Percentiles rank a stretch among this genome's conserved stretches.
Evolutionary conservation across 2,329 filamentous ascomycete genomes (phyloP).

Genomic region (Neospermospora avenae): DNA sequence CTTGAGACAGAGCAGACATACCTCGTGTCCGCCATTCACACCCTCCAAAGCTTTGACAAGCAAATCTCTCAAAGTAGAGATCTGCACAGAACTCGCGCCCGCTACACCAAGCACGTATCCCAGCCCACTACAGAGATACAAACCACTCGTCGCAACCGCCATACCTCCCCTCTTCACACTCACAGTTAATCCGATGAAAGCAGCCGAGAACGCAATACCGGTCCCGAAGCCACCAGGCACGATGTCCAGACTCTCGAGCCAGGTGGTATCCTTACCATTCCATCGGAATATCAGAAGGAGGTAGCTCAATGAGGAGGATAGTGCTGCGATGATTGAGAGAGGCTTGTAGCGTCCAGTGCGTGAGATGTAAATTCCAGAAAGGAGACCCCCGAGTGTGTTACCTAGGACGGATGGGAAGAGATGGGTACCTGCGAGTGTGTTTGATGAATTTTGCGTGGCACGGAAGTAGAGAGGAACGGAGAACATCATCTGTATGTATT

Average conservation of each 20-base stretch:
- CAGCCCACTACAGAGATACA: slow-evolving; percentile 40
- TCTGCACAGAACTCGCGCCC: slow-evolving; percentile 21
- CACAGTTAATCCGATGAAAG: slow-evolving; percentile 49
- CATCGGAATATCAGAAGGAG: slow-evolving; percentile 52
- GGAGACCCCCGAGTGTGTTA: slow-evolving; percentile 61
- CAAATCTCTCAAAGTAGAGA: slow-evolving; percentile 10
- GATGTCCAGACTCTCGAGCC: slow-evolving; percentile 56
- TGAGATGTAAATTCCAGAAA: slow-evolving; percentile 44
- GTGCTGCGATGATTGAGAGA: slow-evolving; percentile 48
- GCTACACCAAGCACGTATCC: slow-evolving; percentile 27
- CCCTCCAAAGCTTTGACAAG: slow-evolving; percentile 2
- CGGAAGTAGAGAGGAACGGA: slow-evolving; percentile 69
- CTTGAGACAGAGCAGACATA: background rate
- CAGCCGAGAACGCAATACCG: slow-evolving; percentile 43
- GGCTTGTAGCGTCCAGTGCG: slow-evolving; percentile 59
- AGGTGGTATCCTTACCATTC: slow-evolving; percentile 54
- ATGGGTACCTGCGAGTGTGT: slow-evolving; percentile 56
- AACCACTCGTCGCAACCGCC: slow-evolving; percentile 47
- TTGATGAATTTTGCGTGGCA: slow-evolving; percentile 54
- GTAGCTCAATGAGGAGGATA: slow-evolving; percentile 50
- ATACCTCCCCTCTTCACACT: slow-evolving; percentile 44
- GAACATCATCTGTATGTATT: slow-evolving; percentile 51
- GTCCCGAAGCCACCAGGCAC: slow-evolving; percentile 53
- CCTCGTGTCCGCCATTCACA: slow-evolving; percentile 2
- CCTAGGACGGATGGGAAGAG: slow-evolving; percentile 65